Evolutionary conservation across 805 yeast species (phyloP).

Genomic region (Candida silvatica): DNA sequence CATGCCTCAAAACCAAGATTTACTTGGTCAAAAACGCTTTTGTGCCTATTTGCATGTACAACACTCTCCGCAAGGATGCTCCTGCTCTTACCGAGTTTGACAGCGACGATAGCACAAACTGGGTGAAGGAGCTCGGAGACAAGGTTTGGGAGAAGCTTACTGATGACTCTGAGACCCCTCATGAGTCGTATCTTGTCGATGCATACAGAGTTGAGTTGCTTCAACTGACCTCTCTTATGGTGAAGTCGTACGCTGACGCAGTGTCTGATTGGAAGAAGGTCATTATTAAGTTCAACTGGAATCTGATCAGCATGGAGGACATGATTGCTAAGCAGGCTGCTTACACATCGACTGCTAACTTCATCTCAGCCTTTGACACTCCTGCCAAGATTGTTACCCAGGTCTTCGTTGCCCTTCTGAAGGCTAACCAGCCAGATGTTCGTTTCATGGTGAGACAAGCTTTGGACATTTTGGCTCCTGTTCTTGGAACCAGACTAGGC

Average conservation of each 20-base stretch:
- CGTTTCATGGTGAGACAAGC: slow-evolving; percentile 80
- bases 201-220: slow-evolving; percentile 67
- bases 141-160: slow-evolving; percentile 67
- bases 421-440: slow-evolving; percentile 81
- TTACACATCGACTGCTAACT: slow-evolving; percentile 77
- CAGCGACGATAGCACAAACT: too few relatives aligned
- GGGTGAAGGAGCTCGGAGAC: slow-evolving; percentile 58
- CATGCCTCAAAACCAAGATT: slow-evolving; percentile 43
- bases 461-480: slow-evolving; percentile 81
- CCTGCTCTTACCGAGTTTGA: too few relatives aligned
- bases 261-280: slow-evolving; percentile 66
- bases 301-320: slow-evolving; percentile 82
- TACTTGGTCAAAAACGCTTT: slow-evolving; percentile 56
- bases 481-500: slow-evolving; percentile 63
- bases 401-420: slow-evolving; percentile 80
- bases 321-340: slow-evolving; percentile 86
- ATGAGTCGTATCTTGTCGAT: slow-evolving; percentile 65
- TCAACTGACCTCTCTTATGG: slow-evolving; percentile 70
- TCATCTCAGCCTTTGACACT: slow-evolving; percentile 81
- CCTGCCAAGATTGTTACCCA: slow-evolving; percentile 85
- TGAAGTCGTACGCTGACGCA: slow-evolving; percentile 55
- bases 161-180: slow-evolving; percentile 36
- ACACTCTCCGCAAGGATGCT: slow-evolving; percentile 33
- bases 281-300: slow-evolving; percentile 91
- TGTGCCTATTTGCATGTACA: slow-evolving; percentile 57